phyloP scores from a whole-genome alignment of 208 protist genomes.

The Leishmania guyanensis region DNA sequence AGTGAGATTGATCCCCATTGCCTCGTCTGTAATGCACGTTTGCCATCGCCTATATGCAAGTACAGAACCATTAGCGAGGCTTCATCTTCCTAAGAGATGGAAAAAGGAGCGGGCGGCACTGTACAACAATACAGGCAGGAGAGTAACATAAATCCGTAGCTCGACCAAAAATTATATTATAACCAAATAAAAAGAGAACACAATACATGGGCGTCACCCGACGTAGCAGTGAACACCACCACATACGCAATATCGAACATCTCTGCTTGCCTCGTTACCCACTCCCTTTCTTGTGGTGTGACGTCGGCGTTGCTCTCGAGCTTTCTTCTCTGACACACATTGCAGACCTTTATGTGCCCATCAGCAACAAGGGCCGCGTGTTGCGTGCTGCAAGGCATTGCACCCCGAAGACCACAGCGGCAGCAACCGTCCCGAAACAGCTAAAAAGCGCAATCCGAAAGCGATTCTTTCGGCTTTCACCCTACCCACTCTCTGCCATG shows the following conservation, averaged over 20 bases:
- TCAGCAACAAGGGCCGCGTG: neutral
- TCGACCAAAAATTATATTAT: no score
- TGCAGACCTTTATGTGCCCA: neutral
- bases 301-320: neutral
- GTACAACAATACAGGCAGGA: neutral
- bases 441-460: neutral
- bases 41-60: neutral
- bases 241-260: neutral
- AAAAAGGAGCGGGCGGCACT: neutral
- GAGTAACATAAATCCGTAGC: neutral
- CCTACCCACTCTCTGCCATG: neutral
- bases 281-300: neutral
- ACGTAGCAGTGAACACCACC: no score
- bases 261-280: neutral
- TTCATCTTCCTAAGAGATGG: neutral
- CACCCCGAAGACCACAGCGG: neutral
- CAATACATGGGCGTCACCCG: neutral
- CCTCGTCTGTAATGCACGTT: neutral
- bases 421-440: neutral
- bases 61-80: neutral
- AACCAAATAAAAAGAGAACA: neutral
- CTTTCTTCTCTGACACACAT: neutral
- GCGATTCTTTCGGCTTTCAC: neutral
- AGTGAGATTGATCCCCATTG: neutral
- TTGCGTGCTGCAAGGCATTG: neutral